These are phyloP conservation scores for Penicillium brasilianum DNA, from an alignment of 2,329 filamentous ascomycete genomes.

Conservation along the genomic window DNA sequence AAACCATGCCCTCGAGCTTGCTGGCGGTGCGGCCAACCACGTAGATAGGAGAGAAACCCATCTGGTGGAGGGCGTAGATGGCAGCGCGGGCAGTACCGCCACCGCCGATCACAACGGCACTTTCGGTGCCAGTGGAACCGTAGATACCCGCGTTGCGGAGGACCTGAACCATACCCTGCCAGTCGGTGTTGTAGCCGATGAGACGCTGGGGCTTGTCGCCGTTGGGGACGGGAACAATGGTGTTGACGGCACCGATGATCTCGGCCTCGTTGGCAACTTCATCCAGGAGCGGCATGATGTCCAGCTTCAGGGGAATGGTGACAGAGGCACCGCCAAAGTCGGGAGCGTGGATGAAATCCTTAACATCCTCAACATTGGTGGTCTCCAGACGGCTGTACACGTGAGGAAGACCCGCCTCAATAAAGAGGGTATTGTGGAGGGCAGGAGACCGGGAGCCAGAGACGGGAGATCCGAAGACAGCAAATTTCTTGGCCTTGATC, in stretches of 20 bases:
- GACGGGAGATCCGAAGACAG: conserved; percentile 86
- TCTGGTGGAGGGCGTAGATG: conserved; percentile 81
- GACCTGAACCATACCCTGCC: conserved; percentile 85
- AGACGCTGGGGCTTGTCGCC: conserved; percentile 58
- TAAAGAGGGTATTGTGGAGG: conserved; percentile 86
- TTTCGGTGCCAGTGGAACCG: conserved; percentile 46
- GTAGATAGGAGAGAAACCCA: conserved; percentile 86
- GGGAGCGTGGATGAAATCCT: conserved; percentile 67
- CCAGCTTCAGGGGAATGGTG: conserved; percentile 92
- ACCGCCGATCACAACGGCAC: conserved; percentile 83
- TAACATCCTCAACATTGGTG: conserved; percentile 63
- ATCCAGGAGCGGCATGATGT: conserved; percentile 82
- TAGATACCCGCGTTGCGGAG: conserved; percentile 71
- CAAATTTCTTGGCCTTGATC: conserved; percentile 76
- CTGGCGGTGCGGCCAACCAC: conserved; percentile 75
- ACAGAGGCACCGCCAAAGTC: conserved; percentile 93
- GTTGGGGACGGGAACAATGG: conserved; percentile 70
- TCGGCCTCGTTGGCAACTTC: conserved; percentile 77
- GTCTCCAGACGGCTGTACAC: conserved; percentile 80
- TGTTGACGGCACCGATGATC: conserved; percentile 92
- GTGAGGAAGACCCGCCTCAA: conserved; percentile 78
- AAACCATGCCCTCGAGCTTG: conserved; percentile 70
- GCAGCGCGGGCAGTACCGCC: conserved; percentile 92
- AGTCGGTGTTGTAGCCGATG: conserved; percentile 92
- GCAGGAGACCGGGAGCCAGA: conserved; percentile 81